Base-by-base conservation (phyloP, 352 stramenopile species). In the Globisporangium sylvaticum region DNA sequence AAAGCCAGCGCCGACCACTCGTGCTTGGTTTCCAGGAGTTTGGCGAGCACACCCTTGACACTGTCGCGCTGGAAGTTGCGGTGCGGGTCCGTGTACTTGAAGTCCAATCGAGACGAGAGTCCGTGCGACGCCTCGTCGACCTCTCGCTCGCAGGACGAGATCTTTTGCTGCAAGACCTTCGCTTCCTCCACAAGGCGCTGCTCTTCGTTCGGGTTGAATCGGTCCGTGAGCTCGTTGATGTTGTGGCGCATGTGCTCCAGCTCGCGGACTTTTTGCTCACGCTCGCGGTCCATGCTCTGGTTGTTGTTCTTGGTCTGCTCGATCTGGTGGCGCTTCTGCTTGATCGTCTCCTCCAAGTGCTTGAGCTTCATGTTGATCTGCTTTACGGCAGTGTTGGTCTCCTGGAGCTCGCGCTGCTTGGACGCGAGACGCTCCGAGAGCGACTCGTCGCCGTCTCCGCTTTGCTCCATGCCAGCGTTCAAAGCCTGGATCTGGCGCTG, bases 31-130 rank as follows among this genome's bases (percentile, higher is more conserved):
- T 96, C 81, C 8, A 99, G 76, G 9, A 99, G 80, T 46, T 97
- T 96, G 15, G 97, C 97, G n/a, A 99, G 84, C 20, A 99, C 81
- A 42, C 98, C 98, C 76, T 99, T 99, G 12, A 99, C 97, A 68
- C 95, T 98, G 20, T 90, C 82, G 25, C 94, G 89, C 63, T 99
- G 83, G 73, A 99, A 99, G 61, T 97, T 91, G 54, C 82, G 80
- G 66, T 98, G 85, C 12, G 97, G 97, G 66, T 99, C 96, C 18
- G 83, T 91, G 77, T 98, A 99, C 58, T 98, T 92, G 78, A 99
- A 99, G 67, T 95, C 81, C 50, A 99, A 81, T 27, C 96, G 84
- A n/a, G 92, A 97, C n/a, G 93, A 92, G 25, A 99, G 75, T 25
- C 97, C 84, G 14, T 97, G 93, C 12, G 89, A 94, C 3, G 98